Conservation (phyloP, 495 filamentous ascomycete genomes). For the Margaritispora aquatica region DNA sequence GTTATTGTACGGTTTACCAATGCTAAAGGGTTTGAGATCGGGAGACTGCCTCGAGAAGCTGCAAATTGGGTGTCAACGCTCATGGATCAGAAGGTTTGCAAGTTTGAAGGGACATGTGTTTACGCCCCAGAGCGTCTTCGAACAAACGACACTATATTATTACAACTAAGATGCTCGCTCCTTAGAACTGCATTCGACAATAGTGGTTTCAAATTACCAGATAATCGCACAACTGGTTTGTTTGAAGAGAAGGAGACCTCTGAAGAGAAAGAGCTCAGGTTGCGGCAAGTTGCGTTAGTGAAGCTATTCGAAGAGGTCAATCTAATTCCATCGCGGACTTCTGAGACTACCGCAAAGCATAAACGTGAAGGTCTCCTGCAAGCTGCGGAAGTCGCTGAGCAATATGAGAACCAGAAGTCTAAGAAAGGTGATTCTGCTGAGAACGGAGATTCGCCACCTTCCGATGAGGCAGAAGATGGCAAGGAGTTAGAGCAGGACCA, state of each 20-base stretch:
- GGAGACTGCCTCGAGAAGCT: constrained; percentile 80
- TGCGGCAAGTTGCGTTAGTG: constrained; percentile 82
- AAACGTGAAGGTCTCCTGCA: constrained; percentile 77
- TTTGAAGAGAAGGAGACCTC: constrained; percentile 81
- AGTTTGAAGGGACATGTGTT: constrained; percentile 84
- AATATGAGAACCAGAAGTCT: constrained; percentile 56
- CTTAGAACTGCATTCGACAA: constrained; percentile 66
- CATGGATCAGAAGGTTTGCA: constrained; percentile 86
- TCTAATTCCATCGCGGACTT: constrained; percentile 64
- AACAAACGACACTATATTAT: constrained; percentile 86
- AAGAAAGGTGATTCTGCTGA: constrained; percentile 37
- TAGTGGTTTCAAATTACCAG: constrained; percentile 47
- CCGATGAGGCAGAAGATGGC: constrained; percentile 73
- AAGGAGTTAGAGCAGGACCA: constrained; percentile 93
- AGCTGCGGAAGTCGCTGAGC: constrained; percentile 79
- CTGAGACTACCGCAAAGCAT: constrained; percentile 69
- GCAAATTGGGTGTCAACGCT: constrained; percentile 93
- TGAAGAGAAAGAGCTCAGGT: constrained; percentile 77
- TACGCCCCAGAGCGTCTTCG: constrained; percentile 78
- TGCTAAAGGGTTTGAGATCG: constrained; percentile 70
- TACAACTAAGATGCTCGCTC: constrained; percentile 78
- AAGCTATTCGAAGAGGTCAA: constrained; percentile 86
- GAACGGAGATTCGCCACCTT: constrained; percentile 36
- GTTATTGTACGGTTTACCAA: constrained; percentile 94
- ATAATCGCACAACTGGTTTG: constrained; percentile 64